Percentiles rank a stretch among this genome's conserved stretches.
Conservation (phyloP, 768 basidiomycete species). For the Macrolepiota dolichaula region DNA sequence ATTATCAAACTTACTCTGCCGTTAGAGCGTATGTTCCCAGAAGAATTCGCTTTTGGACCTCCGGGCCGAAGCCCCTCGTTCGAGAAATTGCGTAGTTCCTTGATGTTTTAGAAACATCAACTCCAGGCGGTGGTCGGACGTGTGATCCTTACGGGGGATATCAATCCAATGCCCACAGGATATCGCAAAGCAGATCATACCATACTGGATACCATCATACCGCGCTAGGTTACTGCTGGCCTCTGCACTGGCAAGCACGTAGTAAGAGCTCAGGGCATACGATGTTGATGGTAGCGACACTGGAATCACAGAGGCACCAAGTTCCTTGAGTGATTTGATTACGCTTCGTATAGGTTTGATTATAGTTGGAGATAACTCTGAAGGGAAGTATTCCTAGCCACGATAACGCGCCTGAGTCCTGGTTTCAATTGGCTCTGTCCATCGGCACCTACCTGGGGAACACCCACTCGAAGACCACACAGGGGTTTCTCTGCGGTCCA, state of each 20-base stretch:
- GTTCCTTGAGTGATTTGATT: conserved; percentile 33
- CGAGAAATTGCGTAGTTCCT: conserved; percentile 65
- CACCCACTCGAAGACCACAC: conserved; percentile 62
- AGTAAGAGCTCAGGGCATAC: conserved; percentile 89
- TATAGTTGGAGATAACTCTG: conserved; percentile 51
- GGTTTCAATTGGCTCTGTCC: background rate
- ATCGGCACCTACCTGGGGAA: conserved; percentile 59
- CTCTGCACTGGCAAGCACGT: conserved; percentile 92
- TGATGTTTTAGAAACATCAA: conserved; percentile 46
- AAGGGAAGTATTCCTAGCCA: conserved; percentile 74
- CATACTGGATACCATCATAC: conserved; percentile 87
- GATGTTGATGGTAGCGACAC: conserved; percentile 67
- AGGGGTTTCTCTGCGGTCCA: conserved; percentile 21
- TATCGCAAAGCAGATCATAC: conserved; percentile 28
- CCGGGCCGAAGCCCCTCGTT: conserved; percentile 70
- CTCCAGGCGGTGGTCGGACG: conserved; percentile 35
- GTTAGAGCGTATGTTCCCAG: conserved; percentile 90
- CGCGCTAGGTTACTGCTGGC: conserved; percentile 90
- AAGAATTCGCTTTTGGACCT: conserved; percentile 84
- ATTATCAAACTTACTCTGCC: conserved; percentile 67
- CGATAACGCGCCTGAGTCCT: background rate
- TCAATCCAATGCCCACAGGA: background rate
- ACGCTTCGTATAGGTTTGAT: conserved; percentile 41
- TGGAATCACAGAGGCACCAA: conserved; percentile 67
- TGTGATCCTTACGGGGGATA: conserved; percentile 45